Evolutionary conservation across 2,329 filamentous ascomycete genomes (phyloP).

Genomic region (Teratosphaeria pseudoeucalypti): DNA sequence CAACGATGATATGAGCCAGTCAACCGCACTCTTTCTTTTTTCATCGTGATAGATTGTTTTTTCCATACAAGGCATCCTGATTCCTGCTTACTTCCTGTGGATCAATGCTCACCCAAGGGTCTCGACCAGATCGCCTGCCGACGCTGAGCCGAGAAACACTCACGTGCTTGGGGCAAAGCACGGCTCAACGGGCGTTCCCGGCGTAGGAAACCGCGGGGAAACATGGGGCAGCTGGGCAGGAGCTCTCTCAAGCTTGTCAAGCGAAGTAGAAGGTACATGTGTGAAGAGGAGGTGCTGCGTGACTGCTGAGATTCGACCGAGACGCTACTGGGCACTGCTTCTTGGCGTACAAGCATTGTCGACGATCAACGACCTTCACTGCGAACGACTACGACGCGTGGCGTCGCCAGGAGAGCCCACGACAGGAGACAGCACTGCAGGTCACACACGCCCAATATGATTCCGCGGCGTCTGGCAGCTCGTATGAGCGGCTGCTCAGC

Average conservation of each 20-base stretch:
- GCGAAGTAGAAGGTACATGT: background rate
- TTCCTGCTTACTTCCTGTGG: background rate
- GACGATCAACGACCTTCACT: background rate
- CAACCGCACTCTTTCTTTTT: background rate
- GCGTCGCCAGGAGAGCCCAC: background rate
- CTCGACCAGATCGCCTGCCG: background rate
- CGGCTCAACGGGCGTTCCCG: background rate
- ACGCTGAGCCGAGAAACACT: background rate
- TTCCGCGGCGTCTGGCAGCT: slow-evolving; percentile 10
- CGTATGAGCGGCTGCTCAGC: slow-evolving; percentile 5
- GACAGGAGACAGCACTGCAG: background rate
- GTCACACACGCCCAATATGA: slow-evolving; percentile 4
- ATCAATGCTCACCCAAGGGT: background rate
- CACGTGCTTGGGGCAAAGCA: background rate
- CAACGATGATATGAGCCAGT: background rate
- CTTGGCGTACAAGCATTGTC: background rate
- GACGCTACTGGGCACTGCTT: background rate
- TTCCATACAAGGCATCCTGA: no score
- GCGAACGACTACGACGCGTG: background rate
- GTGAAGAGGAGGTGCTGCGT: background rate
- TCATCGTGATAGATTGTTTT: no score
- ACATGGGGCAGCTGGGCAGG: background rate
- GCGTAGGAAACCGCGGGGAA: background rate
- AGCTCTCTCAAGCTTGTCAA: background rate
- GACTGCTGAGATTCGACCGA: background rate